phyloP scores from a whole-genome alignment of 2,329 filamentous ascomycete species.

The Ophiosphaerella herpotricha region DNA sequence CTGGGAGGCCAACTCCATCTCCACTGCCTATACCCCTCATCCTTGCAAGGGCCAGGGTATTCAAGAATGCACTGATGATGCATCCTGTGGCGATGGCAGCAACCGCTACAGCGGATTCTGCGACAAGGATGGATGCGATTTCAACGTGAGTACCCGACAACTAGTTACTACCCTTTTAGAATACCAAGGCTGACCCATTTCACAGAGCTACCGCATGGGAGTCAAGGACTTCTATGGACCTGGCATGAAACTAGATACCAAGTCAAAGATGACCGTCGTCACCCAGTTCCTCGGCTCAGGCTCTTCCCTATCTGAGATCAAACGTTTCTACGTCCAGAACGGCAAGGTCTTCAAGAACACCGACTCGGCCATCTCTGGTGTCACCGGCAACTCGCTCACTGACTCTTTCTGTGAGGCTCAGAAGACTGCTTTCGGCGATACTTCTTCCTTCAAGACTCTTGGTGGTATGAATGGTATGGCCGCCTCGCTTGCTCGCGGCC shows the following conservation, averaged over 20 bases:
- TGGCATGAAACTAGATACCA: conserved; percentile 53
- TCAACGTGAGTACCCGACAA: conserved; percentile 31
- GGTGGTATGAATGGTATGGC: conserved; percentile 64
- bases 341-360: conserved; percentile 55
- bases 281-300: conserved; percentile 56
- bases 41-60: conserved; percentile 60
- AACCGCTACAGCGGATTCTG: conserved; percentile 66
- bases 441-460: conserved; percentile 56
- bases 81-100: conserved; percentile 44
- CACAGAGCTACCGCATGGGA: conserved; percentile 63
- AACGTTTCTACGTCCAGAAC: conserved; percentile 56
- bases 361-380: conserved; percentile 50
- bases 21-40: conserved; percentile 69
- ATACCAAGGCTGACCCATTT: conserved; percentile 9
- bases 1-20: conserved; percentile 71
- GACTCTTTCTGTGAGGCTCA: conserved; percentile 61
- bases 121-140: conserved; percentile 72
- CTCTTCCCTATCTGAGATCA: conserved; percentile 52
- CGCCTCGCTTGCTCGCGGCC: conserved; percentile 59
- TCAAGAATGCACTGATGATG: conserved; percentile 56
- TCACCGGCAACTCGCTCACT: conserved; percentile 60
- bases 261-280: conserved; percentile 54
- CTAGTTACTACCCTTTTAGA: not conserved
- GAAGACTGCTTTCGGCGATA: conserved; percentile 61
- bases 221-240: conserved; percentile 67